Base-by-base conservation (phyloP, 192 early-diverging fungal species). In the Chytriomyces sp. region DNA sequence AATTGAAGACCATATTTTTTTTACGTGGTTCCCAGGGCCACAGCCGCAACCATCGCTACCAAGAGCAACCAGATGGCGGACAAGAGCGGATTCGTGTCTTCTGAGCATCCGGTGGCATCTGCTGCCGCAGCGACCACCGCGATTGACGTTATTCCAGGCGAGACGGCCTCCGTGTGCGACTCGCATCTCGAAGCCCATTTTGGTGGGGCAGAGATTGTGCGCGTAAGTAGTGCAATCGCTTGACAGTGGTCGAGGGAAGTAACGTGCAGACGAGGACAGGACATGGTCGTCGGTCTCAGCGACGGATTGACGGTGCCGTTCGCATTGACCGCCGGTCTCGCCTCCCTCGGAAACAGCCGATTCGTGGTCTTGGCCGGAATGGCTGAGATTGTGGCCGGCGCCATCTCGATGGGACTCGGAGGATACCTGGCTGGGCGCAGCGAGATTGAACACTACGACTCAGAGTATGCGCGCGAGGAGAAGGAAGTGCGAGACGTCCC, bases 361-460 rank as follows among this genome's bases (percentile, higher is more conserved):
- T 38, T 89, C 41, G 89, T 90, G 8, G 71, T 90, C 14, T 78
- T 80, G 44, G 89, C 85, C 54, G 89, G 89, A 33, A 72, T 86
- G 36, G 86, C 85, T 25, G 56, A 58, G 30, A 17, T 68, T n/a
- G n/a, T n/a, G n/a, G n/a, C n/a, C n/a, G n/a, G n/a, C n/a, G n/a
- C n/a, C n/a, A n/a, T n/a, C n/a, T 85, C 85, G 22, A 89, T 89
- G 88, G 88, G 82, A 26, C 77, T 88, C 7, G 88, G 89, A n/a
- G 89, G 89, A 17, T 90, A 78, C 64, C 71, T 90, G 2, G 89
- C 89, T 39, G 84, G 84, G 3, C 72, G 73, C 33, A 80, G 79
- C 12, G 89, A 90, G 57, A 80, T 86, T 5, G 87, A 90, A 31
- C 88, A 90, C 73, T 90, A 88, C 73, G 71, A 83, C 39, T 80